These are phyloP conservation scores for Geranium brycei DNA, from an alignment of 345 rosid species.

Conservation along the genomic window DNA sequence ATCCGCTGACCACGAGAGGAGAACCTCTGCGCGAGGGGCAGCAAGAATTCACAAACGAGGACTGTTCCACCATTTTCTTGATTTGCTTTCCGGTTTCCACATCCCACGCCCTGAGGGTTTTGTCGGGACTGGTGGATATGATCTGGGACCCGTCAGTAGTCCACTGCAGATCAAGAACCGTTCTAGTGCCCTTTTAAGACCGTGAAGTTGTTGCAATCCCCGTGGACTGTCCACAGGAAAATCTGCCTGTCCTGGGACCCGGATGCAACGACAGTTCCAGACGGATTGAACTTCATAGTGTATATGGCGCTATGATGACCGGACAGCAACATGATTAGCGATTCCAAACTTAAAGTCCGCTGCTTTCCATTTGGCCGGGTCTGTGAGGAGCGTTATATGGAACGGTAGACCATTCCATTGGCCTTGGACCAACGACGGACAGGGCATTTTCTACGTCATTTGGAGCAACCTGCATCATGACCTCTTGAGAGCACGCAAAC, in stretches of 20 bases:
- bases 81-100: slow-evolving; percentile 85
- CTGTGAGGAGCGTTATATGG: slow-evolving; percentile 38
- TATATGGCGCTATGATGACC: slow-evolving; percentile 87
- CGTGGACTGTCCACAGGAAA: slow-evolving; percentile 77
- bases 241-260: slow-evolving; percentile 95
- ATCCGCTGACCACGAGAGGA: slow-evolving; percentile 83
- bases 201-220: slow-evolving; percentile 94
- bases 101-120: slow-evolving; percentile 88
- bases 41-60: slow-evolving; percentile 83
- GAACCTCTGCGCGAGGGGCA: slow-evolving; percentile 88
- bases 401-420: slow-evolving; percentile 85
- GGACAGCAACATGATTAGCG: slow-evolving; percentile 75
- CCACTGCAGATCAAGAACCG: slow-evolving; percentile 91
- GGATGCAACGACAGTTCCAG: slow-evolving; percentile 75
- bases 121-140: slow-evolving; percentile 90
- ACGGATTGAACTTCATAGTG: slow-evolving; percentile 84
- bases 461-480: slow-evolving; percentile 41
- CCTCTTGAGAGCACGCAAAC: not conserved
- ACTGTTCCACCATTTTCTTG: slow-evolving; percentile 95
- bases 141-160: slow-evolving; percentile 81
- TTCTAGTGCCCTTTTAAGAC: slow-evolving; percentile 91
- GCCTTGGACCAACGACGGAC: slow-evolving; percentile 63
- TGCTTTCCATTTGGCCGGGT: slow-evolving; percentile 45
- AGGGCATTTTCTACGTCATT: slow-evolving; percentile 55
- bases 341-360: slow-evolving; percentile 73